phyloP scores from a whole-genome alignment of 768 basidiomycete species.

The Trametes cubensis region DNA sequence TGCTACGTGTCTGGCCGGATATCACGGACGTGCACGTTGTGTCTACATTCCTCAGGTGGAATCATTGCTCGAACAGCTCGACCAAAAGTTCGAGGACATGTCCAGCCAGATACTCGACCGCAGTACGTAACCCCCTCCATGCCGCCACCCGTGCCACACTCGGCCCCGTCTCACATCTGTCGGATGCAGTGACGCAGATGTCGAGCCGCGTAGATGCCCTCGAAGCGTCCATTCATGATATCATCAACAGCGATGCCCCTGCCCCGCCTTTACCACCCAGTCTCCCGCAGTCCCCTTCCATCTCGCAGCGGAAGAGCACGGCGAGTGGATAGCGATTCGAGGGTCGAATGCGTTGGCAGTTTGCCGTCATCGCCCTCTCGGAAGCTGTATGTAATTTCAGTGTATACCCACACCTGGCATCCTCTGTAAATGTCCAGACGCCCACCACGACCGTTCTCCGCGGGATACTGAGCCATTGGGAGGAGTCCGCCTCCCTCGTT shows the following conservation, averaged over 20 bases:
- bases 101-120: slow-evolving; percentile 84
- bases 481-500: slow-evolving; percentile 2
- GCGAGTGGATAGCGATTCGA: slow-evolving; percentile 12
- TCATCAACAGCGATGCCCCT: slow-evolving; percentile 74
- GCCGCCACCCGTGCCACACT: slow-evolving; percentile 4
- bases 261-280: slow-evolving; percentile 43
- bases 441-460: slow-evolving; percentile 10
- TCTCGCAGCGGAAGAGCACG: slow-evolving; percentile 28
- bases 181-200: slow-evolving; percentile 84
- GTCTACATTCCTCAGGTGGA: slow-evolving; percentile 65
- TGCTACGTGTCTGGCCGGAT: neutral
- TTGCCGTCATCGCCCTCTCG: slow-evolving; percentile 10
- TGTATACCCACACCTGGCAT: slow-evolving; percentile 21
- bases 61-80: slow-evolving; percentile 84
- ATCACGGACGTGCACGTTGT: neutral
- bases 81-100: slow-evolving; percentile 91
- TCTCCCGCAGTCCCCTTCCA: slow-evolving; percentile 62
- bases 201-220: slow-evolving; percentile 87
- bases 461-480: slow-evolving; percentile 3
- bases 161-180: slow-evolving; percentile 16
- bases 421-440: neutral
- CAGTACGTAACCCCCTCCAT: slow-evolving; percentile 51
- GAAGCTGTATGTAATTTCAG: slow-evolving; percentile 16
- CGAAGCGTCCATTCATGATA: slow-evolving; percentile 89
- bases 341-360: neutral